These are phyloP conservation scores for Marasmius fiardii DNA, from an alignment of 1,284 basidiomycete species.

Conservation along the genomic window DNA sequence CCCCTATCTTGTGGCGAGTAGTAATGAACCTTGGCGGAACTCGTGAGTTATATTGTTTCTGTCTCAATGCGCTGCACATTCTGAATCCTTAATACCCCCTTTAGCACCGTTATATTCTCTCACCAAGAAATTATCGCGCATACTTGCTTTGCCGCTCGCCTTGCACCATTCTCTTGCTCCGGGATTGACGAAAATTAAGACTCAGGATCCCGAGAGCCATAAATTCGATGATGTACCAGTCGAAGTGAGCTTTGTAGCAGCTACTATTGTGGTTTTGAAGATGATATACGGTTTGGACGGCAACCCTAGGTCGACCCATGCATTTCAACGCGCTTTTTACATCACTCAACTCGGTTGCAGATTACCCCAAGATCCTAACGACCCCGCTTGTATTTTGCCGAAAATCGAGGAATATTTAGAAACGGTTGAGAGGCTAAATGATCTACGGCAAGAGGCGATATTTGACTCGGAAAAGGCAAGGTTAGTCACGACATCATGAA, in stretches of 20 bases:
- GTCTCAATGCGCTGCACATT: background rate
- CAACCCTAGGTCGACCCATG: conserved; percentile 43
- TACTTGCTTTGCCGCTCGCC: conserved; percentile 58
- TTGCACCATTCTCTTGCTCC: conserved; percentile 55
- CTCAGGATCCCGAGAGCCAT: conserved; percentile 43
- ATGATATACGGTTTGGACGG: conserved; percentile 83
- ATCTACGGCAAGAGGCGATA: conserved; percentile 24
- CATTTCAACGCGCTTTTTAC: background rate
- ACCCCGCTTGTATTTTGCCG: conserved; percentile 67
- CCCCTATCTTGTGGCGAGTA: conserved; percentile 81
- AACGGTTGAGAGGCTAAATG: conserved; percentile 38
- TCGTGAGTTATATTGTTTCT: conserved; percentile 50
- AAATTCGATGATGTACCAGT: conserved; percentile 64
- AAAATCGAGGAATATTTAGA: conserved; percentile 48
- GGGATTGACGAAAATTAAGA: conserved; percentile 30
- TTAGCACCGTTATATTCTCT: conserved; percentile 63
- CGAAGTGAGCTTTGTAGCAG: conserved; percentile 70
- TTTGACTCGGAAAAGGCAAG: conserved; percentile 32
- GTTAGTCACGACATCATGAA: conserved; percentile 28
- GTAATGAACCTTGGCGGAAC: conserved; percentile 69
- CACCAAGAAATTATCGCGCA: conserved; percentile 53
- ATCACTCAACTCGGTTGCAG: conserved; percentile 20
- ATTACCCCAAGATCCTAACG: conserved; percentile 41
- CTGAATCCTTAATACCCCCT: conserved; percentile 4
- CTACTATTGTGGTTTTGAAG: conserved; percentile 73